A percentile compares a stretch with the other conserved stretches of the same genome.
These are phyloP conservation scores for Sphagnum fallax DNA, from an alignment of 228 moss, liverwort and hornwort species.

Conservation along the genomic window DNA sequence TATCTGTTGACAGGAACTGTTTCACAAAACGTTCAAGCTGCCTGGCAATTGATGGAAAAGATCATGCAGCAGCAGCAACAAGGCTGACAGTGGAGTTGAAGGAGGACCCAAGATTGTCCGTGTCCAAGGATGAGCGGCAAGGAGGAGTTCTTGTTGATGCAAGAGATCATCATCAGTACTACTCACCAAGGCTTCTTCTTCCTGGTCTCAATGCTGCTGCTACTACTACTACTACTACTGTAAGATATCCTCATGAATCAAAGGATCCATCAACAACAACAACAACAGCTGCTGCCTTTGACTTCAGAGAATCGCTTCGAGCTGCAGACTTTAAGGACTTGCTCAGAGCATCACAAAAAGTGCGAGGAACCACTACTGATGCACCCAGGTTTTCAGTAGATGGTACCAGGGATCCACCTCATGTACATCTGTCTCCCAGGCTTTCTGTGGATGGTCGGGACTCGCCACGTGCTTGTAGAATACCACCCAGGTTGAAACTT, in stretches of 20 bases:
- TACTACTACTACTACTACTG: not conserved
- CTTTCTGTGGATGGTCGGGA: conserved; percentile 17
- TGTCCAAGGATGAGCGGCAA: conserved; percentile 73
- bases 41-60: conserved; percentile 17
- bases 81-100: conserved; percentile 54
- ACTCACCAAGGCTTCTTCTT: conserved; percentile 29
- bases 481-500: conserved; percentile 24
- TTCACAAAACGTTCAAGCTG: conserved; percentile 12
- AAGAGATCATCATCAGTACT: conserved; percentile 3
- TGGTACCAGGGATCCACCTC: conserved; percentile 21
- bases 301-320: conserved; percentile 25
- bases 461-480: conserved; percentile 8
- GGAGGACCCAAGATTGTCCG: conserved; percentile 52
- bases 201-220: conserved; percentile 13
- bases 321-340: conserved; percentile 43
- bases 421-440: conserved; percentile 16
- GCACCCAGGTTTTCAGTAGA: conserved; percentile 36
- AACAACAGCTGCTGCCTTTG: not conserved
- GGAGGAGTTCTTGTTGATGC: conserved; percentile 29
- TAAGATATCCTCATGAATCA: conserved; percentile 6
- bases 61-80: conserved; percentile 7
- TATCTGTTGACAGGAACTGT: conserved; percentile 2
- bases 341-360: conserved; percentile 31
- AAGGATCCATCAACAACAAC: conserved; percentile 5
- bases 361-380: conserved; percentile 5